Conservation (phyloP, 441 rosid species). For the Syzygium syzygioides region DNA sequence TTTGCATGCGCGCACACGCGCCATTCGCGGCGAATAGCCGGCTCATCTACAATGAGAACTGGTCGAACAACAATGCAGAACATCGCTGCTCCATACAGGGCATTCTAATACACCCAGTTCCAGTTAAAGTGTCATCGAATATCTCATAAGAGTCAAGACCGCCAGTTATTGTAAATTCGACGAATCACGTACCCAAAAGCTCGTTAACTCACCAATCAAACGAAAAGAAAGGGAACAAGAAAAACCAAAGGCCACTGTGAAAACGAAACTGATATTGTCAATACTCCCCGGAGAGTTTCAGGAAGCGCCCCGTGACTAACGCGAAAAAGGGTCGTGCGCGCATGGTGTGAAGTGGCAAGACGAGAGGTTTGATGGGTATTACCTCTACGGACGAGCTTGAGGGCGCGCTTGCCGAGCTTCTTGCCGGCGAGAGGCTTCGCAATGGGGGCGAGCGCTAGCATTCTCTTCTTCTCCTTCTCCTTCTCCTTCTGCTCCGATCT, state of each 20-base stretch:
- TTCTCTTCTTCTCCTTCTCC: conserved; percentile 46
- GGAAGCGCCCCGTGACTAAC: not conserved
- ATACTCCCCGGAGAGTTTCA: not conserved
- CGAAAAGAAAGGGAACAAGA: not conserved
- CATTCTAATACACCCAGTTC: not conserved
- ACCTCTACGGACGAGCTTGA: conserved; percentile 92
- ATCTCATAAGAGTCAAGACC: not conserved
- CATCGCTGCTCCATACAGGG: not conserved
- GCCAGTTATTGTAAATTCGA: not conserved
- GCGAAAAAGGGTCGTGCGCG: not conserved
- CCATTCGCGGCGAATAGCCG: not conserved
- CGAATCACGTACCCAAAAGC: not conserved
- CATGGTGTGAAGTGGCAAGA: not conserved
- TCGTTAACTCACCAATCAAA: not conserved
- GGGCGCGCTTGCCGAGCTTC: conserved; percentile 80
- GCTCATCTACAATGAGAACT: not conserved
- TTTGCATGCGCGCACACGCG: not conserved
- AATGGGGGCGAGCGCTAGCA: conserved; percentile 63
- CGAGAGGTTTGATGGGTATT: not conserved
- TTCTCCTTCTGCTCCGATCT: conserved; percentile 28
- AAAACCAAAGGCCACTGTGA: not conserved
- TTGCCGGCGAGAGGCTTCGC: conserved; percentile 94
- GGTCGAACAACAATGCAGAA: not conserved
- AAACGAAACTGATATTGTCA: not conserved
- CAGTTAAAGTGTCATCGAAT: not conserved